These are phyloP conservation scores for Penicillium griseofulvum DNA, from an alignment of 2,329 filamentous ascomycete genomes.

Conservation along the genomic window DNA sequence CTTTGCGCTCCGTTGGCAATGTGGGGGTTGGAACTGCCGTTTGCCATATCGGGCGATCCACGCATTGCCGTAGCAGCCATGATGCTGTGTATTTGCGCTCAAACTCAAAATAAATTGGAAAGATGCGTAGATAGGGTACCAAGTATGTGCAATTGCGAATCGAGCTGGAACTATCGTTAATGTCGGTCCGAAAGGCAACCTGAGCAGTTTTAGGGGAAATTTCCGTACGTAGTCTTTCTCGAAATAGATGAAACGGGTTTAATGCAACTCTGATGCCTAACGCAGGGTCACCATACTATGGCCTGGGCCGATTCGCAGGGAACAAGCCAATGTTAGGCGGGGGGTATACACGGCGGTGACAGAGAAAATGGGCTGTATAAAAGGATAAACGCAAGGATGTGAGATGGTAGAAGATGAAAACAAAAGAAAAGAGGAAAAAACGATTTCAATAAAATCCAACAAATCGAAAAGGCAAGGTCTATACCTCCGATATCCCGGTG, in stretches of 20 bases:
- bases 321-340: constrained; percentile 1
- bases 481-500: constrained; percentile 28
- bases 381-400: neutral
- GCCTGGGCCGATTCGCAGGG: constrained; percentile 9
- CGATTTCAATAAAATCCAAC: neutral
- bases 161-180: constrained; percentile 16
- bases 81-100: neutral
- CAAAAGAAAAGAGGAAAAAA: neutral
- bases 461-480: constrained; percentile 6
- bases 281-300: constrained; percentile 17
- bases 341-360: constrained; percentile 4
- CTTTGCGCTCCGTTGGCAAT: constrained; percentile 9
- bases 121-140: neutral
- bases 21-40: constrained; percentile 10
- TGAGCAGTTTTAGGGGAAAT: neutral
- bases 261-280: constrained; percentile 17
- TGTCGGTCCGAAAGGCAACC: constrained; percentile 4
- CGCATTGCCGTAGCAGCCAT: constrained; percentile 20
- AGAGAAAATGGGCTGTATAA: neutral
- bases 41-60: constrained; percentile 20
- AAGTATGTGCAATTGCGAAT: constrained; percentile 6
- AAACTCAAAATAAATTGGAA: neutral
- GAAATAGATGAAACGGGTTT: neutral
- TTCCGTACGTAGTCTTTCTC: neutral
- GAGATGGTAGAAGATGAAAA: constrained; percentile 1